Percentiles rank a stretch among this genome's conserved stretches.
Conservation (phyloP, 1,284 basidiomycete species). For the Austroboletus novae-zelandiae region DNA sequence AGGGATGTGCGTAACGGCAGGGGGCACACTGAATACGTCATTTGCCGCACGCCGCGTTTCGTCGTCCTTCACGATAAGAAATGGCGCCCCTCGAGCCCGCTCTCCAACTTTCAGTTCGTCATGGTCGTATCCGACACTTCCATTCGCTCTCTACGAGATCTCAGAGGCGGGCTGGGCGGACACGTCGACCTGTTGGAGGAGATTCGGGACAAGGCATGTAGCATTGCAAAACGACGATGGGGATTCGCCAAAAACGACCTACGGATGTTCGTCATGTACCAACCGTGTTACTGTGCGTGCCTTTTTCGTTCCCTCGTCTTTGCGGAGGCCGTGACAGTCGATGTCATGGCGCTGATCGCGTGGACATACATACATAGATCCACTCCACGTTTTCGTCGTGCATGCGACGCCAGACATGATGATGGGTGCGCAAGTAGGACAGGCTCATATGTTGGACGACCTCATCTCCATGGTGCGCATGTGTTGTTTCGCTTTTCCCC, state of each 20-base stretch:
- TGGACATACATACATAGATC: constrained; percentile 52
- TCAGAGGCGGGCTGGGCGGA: constrained; percentile 44
- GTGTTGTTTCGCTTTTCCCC: too few relatives aligned
- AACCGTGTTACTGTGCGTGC: constrained; percentile 89
- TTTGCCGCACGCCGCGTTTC: constrained; percentile 41
- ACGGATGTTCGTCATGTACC: constrained; percentile 90
- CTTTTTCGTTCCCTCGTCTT: not conserved
- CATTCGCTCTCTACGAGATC: constrained; percentile 73
- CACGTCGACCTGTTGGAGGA: constrained; percentile 72
- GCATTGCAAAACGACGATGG: constrained; percentile 60
- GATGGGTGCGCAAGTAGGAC: constrained; percentile 80
- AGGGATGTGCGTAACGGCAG: constrained; percentile 80
- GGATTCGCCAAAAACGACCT: constrained; percentile 58
- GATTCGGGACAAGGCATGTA: constrained; percentile 58
- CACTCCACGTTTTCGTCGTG: constrained; percentile 94
- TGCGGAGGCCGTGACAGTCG: not conserved
- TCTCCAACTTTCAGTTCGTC: constrained; percentile 68
- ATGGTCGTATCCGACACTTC: constrained; percentile 59
- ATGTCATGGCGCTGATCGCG: too few relatives aligned
- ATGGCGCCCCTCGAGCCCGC: constrained; percentile 77
- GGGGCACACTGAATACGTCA: constrained; percentile 71
- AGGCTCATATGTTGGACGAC: constrained; percentile 93
- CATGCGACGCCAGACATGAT: constrained; percentile 63
- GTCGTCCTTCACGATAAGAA: constrained; percentile 90
- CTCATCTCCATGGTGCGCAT: constrained; percentile 72